A percentile compares a stretch with the other conserved stretches of the same genome.
Conservation (phyloP, 2,329 filamentous ascomycete species). For the Penicillium sp. region DNA sequence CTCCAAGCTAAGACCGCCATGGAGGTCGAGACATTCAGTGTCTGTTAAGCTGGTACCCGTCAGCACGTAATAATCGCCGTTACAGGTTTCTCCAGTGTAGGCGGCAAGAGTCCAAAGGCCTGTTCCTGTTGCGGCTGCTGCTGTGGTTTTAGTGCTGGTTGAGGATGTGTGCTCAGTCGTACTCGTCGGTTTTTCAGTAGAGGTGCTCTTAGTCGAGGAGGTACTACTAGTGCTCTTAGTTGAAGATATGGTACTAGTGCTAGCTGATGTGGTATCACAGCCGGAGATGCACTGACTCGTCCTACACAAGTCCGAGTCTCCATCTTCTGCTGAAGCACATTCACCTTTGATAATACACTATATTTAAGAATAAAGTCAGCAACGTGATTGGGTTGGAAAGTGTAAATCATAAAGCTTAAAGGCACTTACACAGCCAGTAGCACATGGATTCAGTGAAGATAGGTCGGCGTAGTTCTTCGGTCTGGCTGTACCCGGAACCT, state of each 20-base stretch:
- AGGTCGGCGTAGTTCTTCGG: slow-evolving; percentile 32
- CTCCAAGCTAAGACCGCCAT: neutral
- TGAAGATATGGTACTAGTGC: neutral
- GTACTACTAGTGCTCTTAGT: neutral
- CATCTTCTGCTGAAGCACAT: neutral
- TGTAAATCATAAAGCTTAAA: neutral
- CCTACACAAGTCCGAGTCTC: neutral
- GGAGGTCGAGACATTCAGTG: neutral
- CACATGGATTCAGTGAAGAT: slow-evolving; percentile 16
- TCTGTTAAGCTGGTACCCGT: neutral
- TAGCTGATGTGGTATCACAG: neutral
- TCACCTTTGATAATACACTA: neutral
- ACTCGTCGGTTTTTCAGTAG: neutral
- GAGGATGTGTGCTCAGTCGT: neutral
- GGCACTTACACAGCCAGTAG: slow-evolving; percentile 14
- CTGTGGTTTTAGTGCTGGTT: slow-evolving; percentile 1
- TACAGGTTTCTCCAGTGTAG: slow-evolving; percentile 4
- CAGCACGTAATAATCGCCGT: slow-evolving; percentile 7
- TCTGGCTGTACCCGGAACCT: slow-evolving; percentile 39
- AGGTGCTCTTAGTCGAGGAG: neutral
- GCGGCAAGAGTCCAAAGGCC: slow-evolving; percentile 6
- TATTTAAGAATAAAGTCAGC: neutral
- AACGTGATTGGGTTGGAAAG: neutral
- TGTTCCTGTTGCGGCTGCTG: neutral
- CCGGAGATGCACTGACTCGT: slow-evolving; percentile 4